These are phyloP conservation scores for Huntiella abstrusa DNA, from an alignment of 2,329 filamentous ascomycete species.

Conservation along the genomic window DNA sequence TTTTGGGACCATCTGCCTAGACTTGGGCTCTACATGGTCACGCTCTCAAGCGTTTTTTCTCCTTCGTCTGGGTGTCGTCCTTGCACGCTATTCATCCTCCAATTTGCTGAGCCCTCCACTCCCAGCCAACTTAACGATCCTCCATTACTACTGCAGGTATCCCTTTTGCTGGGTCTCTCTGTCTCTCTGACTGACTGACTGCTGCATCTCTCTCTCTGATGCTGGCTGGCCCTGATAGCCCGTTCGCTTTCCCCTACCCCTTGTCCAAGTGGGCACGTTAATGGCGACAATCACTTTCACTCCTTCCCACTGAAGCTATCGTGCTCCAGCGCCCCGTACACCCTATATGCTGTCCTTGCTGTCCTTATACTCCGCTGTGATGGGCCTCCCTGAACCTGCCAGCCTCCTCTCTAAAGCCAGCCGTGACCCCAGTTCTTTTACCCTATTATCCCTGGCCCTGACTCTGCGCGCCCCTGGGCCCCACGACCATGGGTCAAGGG, in stretches of 20 bases:
- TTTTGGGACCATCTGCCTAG: no score
- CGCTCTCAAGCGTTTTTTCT: no score
- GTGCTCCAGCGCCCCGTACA: background rate
- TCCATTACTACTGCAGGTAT: no score
- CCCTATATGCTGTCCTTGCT: background rate
- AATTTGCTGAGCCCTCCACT: no score
- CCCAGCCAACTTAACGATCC: no score
- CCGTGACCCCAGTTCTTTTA: background rate
- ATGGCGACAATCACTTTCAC: background rate
- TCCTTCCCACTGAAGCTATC: background rate
- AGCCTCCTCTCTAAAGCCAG: slow-evolving; percentile 6
- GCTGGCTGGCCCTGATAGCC: no score
- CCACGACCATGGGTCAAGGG: slow-evolving; percentile 4
- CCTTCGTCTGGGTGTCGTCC: no score
- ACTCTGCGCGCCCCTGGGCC: slow-evolving; percentile 4
- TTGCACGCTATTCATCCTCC: no score
- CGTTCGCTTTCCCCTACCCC: background rate
- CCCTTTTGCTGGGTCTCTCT: no score
- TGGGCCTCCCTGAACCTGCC: slow-evolving; percentile 10
- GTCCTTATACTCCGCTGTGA: background rate
- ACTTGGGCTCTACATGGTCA: no score
- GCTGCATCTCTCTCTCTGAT: no score
- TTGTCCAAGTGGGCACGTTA: slow-evolving; percentile 2
- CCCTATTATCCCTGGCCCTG: slow-evolving; percentile 3
- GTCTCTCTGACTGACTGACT: no score